phyloP scores from a whole-genome alignment of 2,329 filamentous ascomycete genomes.

The Eurotiales sp. region DNA sequence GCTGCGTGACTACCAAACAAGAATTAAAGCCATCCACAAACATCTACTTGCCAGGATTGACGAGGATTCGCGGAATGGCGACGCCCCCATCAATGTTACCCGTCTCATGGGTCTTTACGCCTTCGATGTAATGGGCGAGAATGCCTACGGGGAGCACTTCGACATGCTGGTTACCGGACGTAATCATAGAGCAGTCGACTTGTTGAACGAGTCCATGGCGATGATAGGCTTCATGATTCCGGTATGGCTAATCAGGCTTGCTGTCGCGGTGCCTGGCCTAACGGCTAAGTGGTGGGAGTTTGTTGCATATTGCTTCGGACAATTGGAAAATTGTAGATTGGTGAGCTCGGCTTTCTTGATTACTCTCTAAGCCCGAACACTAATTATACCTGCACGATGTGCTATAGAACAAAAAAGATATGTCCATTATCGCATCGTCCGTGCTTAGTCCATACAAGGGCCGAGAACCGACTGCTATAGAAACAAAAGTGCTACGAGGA shows the following conservation, averaged over 20 bases:
- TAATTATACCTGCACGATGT: no score
- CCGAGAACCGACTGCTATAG: constrained; percentile 14
- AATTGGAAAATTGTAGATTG: constrained; percentile 27
- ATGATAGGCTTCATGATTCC: constrained; percentile 18
- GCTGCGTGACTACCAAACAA: constrained; percentile 38
- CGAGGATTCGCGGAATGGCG: not conserved
- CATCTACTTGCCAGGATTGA: constrained; percentile 22
- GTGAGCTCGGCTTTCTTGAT: no score
- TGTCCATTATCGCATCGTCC: constrained; percentile 21
- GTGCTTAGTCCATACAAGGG: constrained; percentile 22
- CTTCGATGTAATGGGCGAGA: constrained; percentile 45
- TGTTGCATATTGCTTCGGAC: constrained; percentile 30
- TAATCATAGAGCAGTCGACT: constrained; percentile 26
- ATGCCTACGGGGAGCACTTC: constrained; percentile 40
- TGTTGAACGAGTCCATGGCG: constrained; percentile 32
- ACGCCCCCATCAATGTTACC: constrained; percentile 29
- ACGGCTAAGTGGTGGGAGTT: constrained; percentile 30
- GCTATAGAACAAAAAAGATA: constrained; percentile 16
- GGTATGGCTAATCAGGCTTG: constrained; percentile 30
- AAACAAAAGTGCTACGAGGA: constrained; percentile 22
- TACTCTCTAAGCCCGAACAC: no score
- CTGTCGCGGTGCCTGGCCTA: constrained; percentile 30
- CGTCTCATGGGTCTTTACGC: constrained; percentile 40
- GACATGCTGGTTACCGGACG: constrained; percentile 5
- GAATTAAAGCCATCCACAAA: constrained; percentile 32